Conservation (phyloP, 2,329 filamentous ascomycete species). For the Coniochaeta sp. region DNA sequence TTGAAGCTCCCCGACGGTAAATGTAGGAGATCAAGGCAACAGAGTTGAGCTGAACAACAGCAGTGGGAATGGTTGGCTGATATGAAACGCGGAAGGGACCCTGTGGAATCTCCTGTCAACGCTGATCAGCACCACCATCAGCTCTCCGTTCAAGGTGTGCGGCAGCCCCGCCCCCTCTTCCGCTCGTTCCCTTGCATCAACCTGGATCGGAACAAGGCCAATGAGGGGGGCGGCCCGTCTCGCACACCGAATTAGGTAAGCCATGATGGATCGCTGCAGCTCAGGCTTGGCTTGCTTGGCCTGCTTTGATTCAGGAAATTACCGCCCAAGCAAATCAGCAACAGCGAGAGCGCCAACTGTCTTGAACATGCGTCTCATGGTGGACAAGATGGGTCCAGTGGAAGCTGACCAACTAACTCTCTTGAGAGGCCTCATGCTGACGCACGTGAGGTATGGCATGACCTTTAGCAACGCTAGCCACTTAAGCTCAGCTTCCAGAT, state of each 20-base stretch:
- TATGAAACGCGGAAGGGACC: neutral
- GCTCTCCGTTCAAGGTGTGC: neutral
- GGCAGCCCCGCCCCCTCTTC: neutral
- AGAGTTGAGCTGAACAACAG: neutral
- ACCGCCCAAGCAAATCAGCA: neutral
- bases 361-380: too few species aligned
- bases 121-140: neutral
- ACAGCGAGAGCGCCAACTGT: neutral
- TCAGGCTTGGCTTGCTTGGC: neutral
- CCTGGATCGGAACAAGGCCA: neutral
- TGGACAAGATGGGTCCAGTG: too few species aligned
- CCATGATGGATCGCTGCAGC: neutral
- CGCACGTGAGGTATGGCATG: too few species aligned
- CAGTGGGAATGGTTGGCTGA: neutral
- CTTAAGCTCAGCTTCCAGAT: neutral
- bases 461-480: too few species aligned
- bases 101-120: neutral
- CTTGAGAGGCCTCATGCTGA: too few species aligned
- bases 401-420: too few species aligned
- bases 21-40: neutral
- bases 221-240: neutral
- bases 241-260: neutral
- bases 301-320: too few species aligned
- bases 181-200: neutral
- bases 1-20: neutral